Conservation (phyloP, 305 asterid genomes). For the Fraxinus floribunda region DNA sequence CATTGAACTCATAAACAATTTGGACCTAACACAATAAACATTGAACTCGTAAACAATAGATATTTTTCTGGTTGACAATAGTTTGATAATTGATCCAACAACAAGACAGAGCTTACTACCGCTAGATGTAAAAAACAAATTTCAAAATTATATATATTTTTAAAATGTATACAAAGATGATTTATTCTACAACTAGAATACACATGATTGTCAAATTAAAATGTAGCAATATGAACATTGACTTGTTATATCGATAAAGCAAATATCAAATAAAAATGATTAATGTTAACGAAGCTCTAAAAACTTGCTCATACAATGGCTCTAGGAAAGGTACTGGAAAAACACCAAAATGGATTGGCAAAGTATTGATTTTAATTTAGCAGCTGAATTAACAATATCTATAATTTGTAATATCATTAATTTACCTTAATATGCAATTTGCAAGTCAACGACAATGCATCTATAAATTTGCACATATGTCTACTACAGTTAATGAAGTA, state of each 20-base stretch:
- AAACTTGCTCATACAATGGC: neutral
- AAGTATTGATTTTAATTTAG: neutral
- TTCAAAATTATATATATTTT: too few species aligned
- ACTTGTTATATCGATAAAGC: neutral
- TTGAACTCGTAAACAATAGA: too few species aligned
- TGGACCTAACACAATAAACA: too few species aligned
- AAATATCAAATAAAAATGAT: too few species aligned
- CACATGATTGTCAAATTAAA: neutral
- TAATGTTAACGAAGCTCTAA: neutral
- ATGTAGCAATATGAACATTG: neutral
- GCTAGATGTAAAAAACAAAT: too few species aligned
- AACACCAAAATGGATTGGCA: neutral
- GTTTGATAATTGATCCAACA: too few species aligned
- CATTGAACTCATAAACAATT: too few species aligned
- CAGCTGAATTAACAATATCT: neutral
- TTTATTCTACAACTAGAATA: neutral
- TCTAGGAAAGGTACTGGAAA: neutral
- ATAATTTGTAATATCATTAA: neutral
- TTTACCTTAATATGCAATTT: neutral
- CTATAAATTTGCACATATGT: neutral
- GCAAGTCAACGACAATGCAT: neutral
- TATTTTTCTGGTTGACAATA: too few species aligned
- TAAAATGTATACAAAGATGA: neutral
- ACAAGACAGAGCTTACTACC: too few species aligned
- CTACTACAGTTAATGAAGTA: neutral